Evolutionary conservation across 495 filamentous ascomycete genomes (phyloP), one percentile per base, ranked within the genome.

Genomic region (Recurvomyces mirabilis): DNA sequence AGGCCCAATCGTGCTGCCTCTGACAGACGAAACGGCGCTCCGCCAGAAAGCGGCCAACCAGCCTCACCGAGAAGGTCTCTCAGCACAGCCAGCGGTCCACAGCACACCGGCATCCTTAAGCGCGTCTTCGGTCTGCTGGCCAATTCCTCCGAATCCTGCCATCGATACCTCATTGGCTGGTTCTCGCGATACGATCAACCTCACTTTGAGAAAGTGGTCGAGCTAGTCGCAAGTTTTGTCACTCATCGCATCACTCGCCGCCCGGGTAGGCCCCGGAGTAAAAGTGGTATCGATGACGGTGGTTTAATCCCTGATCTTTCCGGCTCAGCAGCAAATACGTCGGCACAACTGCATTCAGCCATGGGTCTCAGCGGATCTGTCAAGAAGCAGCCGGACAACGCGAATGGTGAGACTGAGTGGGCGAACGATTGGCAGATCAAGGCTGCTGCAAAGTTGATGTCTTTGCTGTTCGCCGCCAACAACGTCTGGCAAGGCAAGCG

Each of bases 401-500:
- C 69, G 13, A 68, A 75, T 31, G 70, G 51, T 26, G 40, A 57
- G 26, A 32, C 52, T 5, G 44, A 38, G 1, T 94, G 94, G 53
- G 70, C 73, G 19, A 85, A 89, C 40, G 89, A 94, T 56, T 95
- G 88, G 88, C 88, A 95, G 61, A 76, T 94, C 30, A 82, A 79
- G 54, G 82, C 82, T 17, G 83, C 82, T 11, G 81, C 86, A 4
- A 78, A 78, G 49, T 74, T 93, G 1, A 84, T 94, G 75, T 77
- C 82, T 3, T 55, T 94, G 21, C 61, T 95, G 9, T 93, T 93
- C 55, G 73, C 80, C 1, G 89, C 86, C 17, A 95, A 94, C 59
- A 84, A 78, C 43, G 70, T 63, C 47, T 68, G 62, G 60, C 46
- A 30, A 51, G 40, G 38, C 46, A 54, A 35, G 26, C 23, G 40